phyloP scores from a whole-genome alignment of 345 rosid species.

The Lagerstroemia speciosa region DNA sequence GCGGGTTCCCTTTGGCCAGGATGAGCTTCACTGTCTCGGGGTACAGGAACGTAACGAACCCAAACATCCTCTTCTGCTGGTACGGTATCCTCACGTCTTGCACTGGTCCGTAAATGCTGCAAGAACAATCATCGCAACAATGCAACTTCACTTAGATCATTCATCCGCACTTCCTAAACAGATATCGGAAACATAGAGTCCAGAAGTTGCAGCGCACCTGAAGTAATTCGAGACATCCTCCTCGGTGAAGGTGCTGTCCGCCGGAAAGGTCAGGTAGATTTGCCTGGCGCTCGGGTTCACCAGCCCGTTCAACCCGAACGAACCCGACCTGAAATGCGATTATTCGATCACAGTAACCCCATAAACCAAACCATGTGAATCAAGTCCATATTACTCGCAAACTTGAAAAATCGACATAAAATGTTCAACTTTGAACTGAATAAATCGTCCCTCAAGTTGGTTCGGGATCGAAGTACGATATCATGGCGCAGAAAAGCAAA shows the following conservation, averaged over 20 bases:
- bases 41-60: constrained; percentile 58
- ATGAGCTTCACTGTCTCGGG: constrained; percentile 73
- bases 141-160: not conserved
- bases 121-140: not conserved
- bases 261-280: constrained; percentile 80
- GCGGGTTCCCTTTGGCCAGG: constrained; percentile 66
- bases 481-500: not conserved
- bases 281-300: constrained; percentile 58
- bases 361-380: no score
- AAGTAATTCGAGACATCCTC: constrained; percentile 80
- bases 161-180: not conserved
- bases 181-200: constrained; percentile 2
- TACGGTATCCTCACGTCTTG: constrained; percentile 80
- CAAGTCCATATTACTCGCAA: no score
- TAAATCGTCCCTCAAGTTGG: no score
- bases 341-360: no score
- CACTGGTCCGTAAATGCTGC: constrained; percentile 58
- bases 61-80: constrained; percentile 77
- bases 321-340: not conserved
- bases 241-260: constrained; percentile 70
- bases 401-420: no score
- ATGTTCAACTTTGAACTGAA: no score
- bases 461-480: no score
- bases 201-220: constrained; percentile 28
- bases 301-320: constrained; percentile 29